Evolutionary conservation across 352 stramenopile species (phyloP), one percentile per base, ranked within the genome.

Genomic region (Globisporangium sylvaticum): DNA sequence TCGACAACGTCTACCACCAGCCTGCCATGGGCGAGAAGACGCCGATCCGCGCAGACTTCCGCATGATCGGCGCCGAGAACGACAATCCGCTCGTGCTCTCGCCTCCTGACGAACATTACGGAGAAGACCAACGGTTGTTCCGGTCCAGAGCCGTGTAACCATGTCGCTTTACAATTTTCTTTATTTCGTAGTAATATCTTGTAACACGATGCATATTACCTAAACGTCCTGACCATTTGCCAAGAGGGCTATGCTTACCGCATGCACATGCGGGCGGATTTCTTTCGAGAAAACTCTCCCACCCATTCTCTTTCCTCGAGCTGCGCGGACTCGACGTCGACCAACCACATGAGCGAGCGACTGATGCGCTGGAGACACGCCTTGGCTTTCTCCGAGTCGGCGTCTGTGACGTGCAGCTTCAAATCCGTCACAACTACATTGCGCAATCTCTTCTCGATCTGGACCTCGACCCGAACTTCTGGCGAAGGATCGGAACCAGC

Each of bases 1-100:
- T 94, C 10, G 77, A 93, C 42, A 79, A 81, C 12, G 83, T 91
- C 4, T 93, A 91, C 66, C 74, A 68, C 2, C 85, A 93, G 58
- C 85, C 85, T 56, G 85, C 83, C 1, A 88, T 93, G 81, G 79
- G 75, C 54, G 65, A 93, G 56, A 65, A 74, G 39, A 60, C 64
- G 29, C 70, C 81, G 8, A 72, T 91, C 58, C 76, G 74, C 1
- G 74, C 83, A 6, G 81, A 92, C 55, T 90, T 90, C 67, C 79
- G 79, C 1, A 79, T 90, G 77, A 73, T 88, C 24, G 66, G 72
- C 14, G 73, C 80, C 58, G 74, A 80, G 18, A 57, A 64, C 25
- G 64, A 66, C 20, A 58, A 80, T 14, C 68, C 68, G 62, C 76
- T 65, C 31, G 57, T 39, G 29, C 46, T 88, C 32, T 86, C 70